phyloP scores from a whole-genome alignment of 768 basidiomycete genomes.

The Auriscalpium microsporum region DNA sequence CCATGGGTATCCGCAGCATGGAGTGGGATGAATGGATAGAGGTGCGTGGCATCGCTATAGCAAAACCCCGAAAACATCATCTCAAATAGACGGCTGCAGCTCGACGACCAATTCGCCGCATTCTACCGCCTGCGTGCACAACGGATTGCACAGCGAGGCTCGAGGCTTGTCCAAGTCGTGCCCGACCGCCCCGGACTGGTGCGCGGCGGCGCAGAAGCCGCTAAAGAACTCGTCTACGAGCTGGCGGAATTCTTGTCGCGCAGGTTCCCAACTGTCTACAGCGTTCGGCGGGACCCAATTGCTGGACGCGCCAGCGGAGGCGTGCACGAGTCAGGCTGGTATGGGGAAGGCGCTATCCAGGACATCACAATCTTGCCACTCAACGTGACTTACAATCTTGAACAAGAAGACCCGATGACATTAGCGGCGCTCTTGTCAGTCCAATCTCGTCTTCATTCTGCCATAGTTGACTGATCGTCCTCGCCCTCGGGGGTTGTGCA shows the following conservation, averaged over 20 bases:
- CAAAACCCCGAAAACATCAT: not conserved
- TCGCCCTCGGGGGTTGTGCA: conserved; percentile 16
- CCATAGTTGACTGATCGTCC: not conserved
- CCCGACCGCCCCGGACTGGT: conserved; percentile 32
- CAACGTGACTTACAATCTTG: conserved; percentile 42
- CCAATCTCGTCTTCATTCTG: not conserved
- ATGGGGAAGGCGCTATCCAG: conserved; percentile 36
- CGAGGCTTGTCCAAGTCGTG: conserved; percentile 53
- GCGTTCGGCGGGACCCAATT: conserved; percentile 9
- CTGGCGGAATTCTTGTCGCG: conserved; percentile 42
- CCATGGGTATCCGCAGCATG: conserved; percentile 64
- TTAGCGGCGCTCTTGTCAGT: conserved; percentile 57
- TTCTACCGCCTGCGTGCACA: conserved; percentile 53
- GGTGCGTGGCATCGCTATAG: conserved; percentile 24
- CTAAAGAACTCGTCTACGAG: conserved; percentile 61
- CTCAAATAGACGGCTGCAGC: conserved; percentile 23
- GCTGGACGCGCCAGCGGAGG: not conserved
- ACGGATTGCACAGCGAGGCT: conserved; percentile 36
- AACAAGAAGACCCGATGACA: conserved; percentile 45
- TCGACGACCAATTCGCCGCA: conserved; percentile 46
- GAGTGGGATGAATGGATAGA: conserved; percentile 69
- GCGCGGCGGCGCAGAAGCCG: conserved; percentile 37
- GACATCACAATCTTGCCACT: conserved; percentile 44
- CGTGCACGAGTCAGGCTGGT: not conserved
- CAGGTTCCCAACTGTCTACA: not conserved